phyloP scores from a whole-genome alignment of 2,329 filamentous ascomycete genomes.

The Nannizzia gypsea region DNA sequence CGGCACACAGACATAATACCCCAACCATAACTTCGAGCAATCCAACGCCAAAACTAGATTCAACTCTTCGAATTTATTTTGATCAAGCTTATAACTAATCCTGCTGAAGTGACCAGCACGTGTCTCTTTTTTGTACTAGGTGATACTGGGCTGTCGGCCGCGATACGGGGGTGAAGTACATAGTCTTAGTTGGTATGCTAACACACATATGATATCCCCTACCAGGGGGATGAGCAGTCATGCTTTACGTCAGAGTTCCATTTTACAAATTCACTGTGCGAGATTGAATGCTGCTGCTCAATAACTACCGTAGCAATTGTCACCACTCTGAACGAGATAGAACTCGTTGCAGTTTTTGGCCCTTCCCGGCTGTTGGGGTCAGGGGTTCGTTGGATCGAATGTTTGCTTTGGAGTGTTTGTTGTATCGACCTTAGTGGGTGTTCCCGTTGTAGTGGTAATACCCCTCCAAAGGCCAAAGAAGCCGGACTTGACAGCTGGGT shows the following conservation, averaged over 20 bases:
- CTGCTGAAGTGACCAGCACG: conserved; percentile 17
- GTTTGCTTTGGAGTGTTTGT: not conserved
- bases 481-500: conserved; percentile 16
- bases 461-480: conserved; percentile 15
- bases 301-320: conserved; percentile 19
- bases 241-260: conserved; percentile 17
- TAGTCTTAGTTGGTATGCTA: not conserved
- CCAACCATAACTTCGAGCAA: not conserved
- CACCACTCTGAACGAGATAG: conserved; percentile 17
- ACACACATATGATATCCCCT: not conserved
- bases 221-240: not conserved
- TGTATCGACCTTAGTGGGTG: conserved; percentile 1
- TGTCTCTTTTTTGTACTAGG: conserved; percentile 16
- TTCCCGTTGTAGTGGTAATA: conserved; percentile 17
- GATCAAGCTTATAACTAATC: conserved; percentile 12
- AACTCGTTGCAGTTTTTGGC: conserved; percentile 17
- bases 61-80: conserved; percentile 15
- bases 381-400: not conserved
- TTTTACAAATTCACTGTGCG: conserved; percentile 10
- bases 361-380: conserved; percentile 14
- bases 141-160: conserved; percentile 14
- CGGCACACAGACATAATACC: not conserved
- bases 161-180: not conserved
- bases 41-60: conserved; percentile 15
- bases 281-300: conserved; percentile 14